Evolutionary conservation across 768 basidiomycete genomes (phyloP), one percentile per base, ranked within the genome.

Genomic region (Hydnum rufescens): DNA sequence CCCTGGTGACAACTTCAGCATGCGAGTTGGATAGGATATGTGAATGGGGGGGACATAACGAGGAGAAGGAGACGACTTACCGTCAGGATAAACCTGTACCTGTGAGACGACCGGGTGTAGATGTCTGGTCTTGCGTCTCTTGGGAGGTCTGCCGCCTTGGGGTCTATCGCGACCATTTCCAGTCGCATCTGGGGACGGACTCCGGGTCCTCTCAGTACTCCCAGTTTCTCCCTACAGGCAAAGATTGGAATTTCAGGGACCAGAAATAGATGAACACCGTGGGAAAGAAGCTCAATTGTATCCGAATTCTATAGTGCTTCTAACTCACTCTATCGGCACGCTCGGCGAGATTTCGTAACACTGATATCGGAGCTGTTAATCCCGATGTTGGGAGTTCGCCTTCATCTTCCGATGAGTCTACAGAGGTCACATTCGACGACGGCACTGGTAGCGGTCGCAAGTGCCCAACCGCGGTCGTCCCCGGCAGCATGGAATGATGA

Each of bases 351-450:
- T 47, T 42, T 31, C 53, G 43, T 19, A 42, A 51, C 39, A 87
- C 85, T 66, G 86, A 83, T 78, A 82, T 83, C 49, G 87, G 87
- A 5, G 85, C 86, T 51, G 86, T 77, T 46, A 89, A 73, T 47
- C 87, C 84, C 36, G 74, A 75, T 32, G 81, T 80, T 0, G 87
- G 86, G 13, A 89, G 65, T 50, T 60, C 57, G 26, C 53, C 84
- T 49, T 88, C 87, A n/a, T 76, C 64, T 60, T 87, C 86, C 32
- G 84, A 82, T 1, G 85, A 85, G 64, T 87, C 78, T 6, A 81
- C 77, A 57, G 82, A 86, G 5, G 79, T 77, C 55, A 77, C 74
- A 58, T 75, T 77, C 1, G 83, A 83, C 13, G 76, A 71, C 2
- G 72, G 66, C 8, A 75, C 73, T 39, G 31, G 75, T 74, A 22